phyloP scores from a whole-genome alignment of 306 rosid species.

The Prunus davidiana region DNA sequence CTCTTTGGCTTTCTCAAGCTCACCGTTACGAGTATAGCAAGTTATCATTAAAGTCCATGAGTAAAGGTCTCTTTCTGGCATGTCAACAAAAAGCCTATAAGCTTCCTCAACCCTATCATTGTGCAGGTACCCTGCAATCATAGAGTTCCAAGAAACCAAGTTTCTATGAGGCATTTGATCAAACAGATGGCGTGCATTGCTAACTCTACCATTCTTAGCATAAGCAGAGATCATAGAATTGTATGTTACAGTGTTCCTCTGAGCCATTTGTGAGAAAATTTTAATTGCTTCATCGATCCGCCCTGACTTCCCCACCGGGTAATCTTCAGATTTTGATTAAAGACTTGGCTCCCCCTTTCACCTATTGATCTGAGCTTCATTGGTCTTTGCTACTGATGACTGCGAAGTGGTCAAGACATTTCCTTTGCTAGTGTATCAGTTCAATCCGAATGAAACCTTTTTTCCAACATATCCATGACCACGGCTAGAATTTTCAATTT shows the following conservation, averaged over 20 bases:
- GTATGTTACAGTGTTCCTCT: conserved; percentile 68
- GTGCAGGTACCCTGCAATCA: conserved; percentile 71
- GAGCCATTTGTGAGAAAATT: conserved; percentile 48
- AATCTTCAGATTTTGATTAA: conserved; percentile 49
- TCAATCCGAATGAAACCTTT: no score
- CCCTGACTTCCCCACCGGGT: conserved; percentile 63
- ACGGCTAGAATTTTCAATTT: no score
- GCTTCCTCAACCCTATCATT: conserved; percentile 59
- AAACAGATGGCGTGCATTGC: conserved; percentile 60
- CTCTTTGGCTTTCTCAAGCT: conserved; percentile 68
- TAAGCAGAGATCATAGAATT: conserved; percentile 77
- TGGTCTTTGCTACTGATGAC: neutral
- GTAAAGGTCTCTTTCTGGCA: conserved; percentile 58
- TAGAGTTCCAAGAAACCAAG: conserved; percentile 74
- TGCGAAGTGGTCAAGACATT: no score
- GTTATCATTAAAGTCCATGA: conserved; percentile 84
- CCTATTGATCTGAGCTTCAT: conserved; percentile 37
- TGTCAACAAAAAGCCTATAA: conserved; percentile 44
- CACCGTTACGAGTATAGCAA: conserved; percentile 55
- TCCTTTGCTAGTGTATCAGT: no score
- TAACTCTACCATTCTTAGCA: conserved; percentile 60
- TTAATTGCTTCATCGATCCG: conserved; percentile 59
- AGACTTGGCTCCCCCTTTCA: conserved; percentile 48
- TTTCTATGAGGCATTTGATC: conserved; percentile 62
- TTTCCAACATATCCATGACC: no score